Evolutionary conservation across 192 early-diverging fungal genomes (phyloP), one percentile per base, ranked within the genome.

Genomic region (Podila epigama): DNA sequence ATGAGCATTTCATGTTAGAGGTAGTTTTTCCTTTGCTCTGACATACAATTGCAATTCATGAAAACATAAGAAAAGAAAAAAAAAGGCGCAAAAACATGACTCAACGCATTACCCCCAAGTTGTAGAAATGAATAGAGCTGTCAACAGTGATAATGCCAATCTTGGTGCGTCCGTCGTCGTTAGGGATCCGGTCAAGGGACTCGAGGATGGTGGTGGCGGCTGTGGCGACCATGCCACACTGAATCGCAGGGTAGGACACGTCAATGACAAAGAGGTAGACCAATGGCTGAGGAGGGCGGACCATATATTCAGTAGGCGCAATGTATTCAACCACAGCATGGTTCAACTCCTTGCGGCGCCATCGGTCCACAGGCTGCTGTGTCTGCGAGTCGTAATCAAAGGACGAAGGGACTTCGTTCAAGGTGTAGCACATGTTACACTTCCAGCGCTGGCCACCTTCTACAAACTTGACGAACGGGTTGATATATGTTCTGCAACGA

Each of bases 221-320:
- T 7, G 87, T 89, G 1, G 90, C 93, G 0, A 97, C 84, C 66
- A 60, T 80, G 51, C 90, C 91, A 11, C 90, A 90, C 81, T 96
- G 92, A 2, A 97, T 88, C 9, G 97, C 89, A n/a, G 90, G 84
- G 71, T 90, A 92, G 9, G 95, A 96, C 1, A 98, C 96, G 71
- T 98, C 97, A 60, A 98, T 93, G 20, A 98, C 81, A 82, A 98
- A 97, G 52, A 98, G 84, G 44, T 94, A 91, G 18, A 95, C 94
- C 36, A 95, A 91, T 25, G 97, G 95, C 83, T 97, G 95, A 48
- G 97, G 97, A n/a, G 97, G 97, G 4, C 97, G 92, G 28, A 93
- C 91, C 96, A 98, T 99, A 80, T 99, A 99, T 77, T 98, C 96
- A 64, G 92, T 91, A 6, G 97, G 96, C 20, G 97, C 97, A 63